Conservation (phyloP, 352 stramenopile species). For the Pythium rishiriense region DNA sequence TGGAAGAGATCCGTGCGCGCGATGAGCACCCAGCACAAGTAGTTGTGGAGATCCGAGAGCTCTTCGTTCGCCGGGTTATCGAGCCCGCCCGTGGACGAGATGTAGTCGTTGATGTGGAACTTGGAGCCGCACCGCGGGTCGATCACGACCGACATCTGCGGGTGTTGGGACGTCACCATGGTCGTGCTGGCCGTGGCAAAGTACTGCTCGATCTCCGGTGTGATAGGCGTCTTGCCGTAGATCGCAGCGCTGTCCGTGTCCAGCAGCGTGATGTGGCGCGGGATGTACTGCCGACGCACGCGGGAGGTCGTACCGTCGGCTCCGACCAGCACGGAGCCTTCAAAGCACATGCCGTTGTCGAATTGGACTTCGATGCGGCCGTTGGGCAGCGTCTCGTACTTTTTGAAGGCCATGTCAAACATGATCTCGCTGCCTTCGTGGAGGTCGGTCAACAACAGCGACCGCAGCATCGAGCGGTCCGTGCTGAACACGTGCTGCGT, state of each 20-base stretch:
- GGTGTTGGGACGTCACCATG: conserved; percentile 42
- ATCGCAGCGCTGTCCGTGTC: conserved; percentile 68
- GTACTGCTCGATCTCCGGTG: conserved; percentile 49
- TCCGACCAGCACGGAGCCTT: conserved; percentile 53
- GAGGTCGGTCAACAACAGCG: conserved; percentile 43
- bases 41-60: conserved; percentile 42
- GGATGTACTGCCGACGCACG: conserved; percentile 61
- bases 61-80: conserved; percentile 21
- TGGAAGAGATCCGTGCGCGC: conserved; percentile 49
- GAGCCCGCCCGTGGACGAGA: conserved; percentile 15
- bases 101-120: conserved; percentile 40
- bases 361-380: conserved; percentile 56
- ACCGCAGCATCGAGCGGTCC: conserved; percentile 31
- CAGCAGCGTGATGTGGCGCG: conserved; percentile 40
- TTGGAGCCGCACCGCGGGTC: conserved; percentile 45
- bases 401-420: conserved; percentile 61
- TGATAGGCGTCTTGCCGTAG: conserved; percentile 67
- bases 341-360: conserved; percentile 44
- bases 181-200: conserved; percentile 48
- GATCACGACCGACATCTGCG: conserved; percentile 59
- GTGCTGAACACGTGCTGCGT: conserved; percentile 30
- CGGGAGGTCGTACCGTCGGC: conserved; percentile 63
- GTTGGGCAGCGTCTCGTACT: conserved; percentile 43
- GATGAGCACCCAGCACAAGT: conserved; percentile 67
- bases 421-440: conserved; percentile 47